A percentile compares a stretch with the other conserved stretches of the same genome.
Conservation (phyloP, 306 rosid species). For the Prunus padus region DNA sequence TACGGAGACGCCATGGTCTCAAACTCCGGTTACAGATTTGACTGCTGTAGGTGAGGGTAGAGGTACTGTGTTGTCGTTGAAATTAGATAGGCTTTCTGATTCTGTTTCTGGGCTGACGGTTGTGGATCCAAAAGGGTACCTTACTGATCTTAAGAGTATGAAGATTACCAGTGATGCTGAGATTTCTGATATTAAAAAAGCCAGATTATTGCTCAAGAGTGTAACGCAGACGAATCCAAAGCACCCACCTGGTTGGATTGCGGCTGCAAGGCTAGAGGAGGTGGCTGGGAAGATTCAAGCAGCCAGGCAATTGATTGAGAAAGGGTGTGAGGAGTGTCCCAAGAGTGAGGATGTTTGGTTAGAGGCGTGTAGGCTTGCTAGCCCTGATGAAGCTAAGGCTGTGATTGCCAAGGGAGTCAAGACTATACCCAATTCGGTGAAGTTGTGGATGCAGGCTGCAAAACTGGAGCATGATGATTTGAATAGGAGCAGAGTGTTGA, state of each 20-base stretch:
- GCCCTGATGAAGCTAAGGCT: slow-evolving; percentile 85
- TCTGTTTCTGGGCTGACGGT: slow-evolving; percentile 76
- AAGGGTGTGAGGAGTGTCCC: slow-evolving; percentile 91
- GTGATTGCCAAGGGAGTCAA: slow-evolving; percentile 80
- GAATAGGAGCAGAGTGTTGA: slow-evolving; percentile 70
- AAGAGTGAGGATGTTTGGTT: slow-evolving; percentile 89
- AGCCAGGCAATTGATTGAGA: slow-evolving; percentile 73
- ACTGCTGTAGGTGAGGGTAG: slow-evolving; percentile 94
- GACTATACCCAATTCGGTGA: slow-evolving; percentile 75
- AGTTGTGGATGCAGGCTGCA: slow-evolving; percentile 86
- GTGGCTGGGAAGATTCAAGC: slow-evolving; percentile 83
- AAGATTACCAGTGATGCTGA: slow-evolving; percentile 88
- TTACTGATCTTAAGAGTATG: slow-evolving; percentile 81
- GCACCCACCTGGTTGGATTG: slow-evolving; percentile 93
- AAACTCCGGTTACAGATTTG: slow-evolving; percentile 88
- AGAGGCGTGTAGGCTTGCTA: slow-evolving; percentile 85
- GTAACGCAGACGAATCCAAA: slow-evolving; percentile 84
- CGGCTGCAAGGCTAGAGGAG: slow-evolving; percentile 86
- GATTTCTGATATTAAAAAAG: slow-evolving; percentile 83
- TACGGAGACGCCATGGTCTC: slow-evolving; percentile 78
- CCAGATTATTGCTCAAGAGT: slow-evolving; percentile 79
- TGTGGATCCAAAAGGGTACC: slow-evolving; percentile 80
- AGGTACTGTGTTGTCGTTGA: slow-evolving; percentile 77
- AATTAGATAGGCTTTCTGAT: slow-evolving; percentile 77
- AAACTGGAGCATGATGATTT: slow-evolving; percentile 73